Conservation (phyloP, 306 rosid genomes). For the Cyamopsis tetragonoloba region DNA sequence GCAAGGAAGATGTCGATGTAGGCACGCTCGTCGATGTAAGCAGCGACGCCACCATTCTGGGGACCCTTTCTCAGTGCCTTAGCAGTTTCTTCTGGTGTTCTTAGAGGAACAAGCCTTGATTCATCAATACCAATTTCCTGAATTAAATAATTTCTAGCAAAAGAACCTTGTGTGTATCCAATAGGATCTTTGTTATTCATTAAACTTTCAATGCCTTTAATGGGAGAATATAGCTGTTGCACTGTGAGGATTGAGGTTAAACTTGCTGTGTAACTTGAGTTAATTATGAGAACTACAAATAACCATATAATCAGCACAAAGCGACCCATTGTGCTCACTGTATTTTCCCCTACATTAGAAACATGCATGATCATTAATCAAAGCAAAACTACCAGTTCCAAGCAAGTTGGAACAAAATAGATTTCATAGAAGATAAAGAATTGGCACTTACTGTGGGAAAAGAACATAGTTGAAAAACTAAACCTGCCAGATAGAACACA, state of each 20-base stretch:
- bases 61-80: slow-evolving; percentile 73
- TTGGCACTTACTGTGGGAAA: slow-evolving; percentile 70
- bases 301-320: slow-evolving; percentile 80
- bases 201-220: slow-evolving; percentile 78
- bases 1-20: slow-evolving; percentile 84
- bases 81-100: slow-evolving; percentile 50
- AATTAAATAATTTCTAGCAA: slow-evolving; percentile 48
- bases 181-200: slow-evolving; percentile 54
- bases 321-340: slow-evolving; percentile 90
- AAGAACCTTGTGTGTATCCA: slow-evolving; percentile 77
- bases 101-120: slow-evolving; percentile 74
- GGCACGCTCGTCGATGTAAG: slow-evolving; percentile 78
- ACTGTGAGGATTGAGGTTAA: slow-evolving; percentile 97
- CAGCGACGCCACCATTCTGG: slow-evolving; percentile 68
- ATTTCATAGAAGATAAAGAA: slow-evolving; percentile 9
- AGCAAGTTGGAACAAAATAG: too few relatives aligned
- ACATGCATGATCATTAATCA: slow-evolving; percentile 10
- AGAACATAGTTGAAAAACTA: slow-evolving; percentile 81
- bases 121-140: slow-evolving; percentile 52
- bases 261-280: slow-evolving; percentile 95
- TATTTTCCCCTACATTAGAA: slow-evolving; percentile 67
- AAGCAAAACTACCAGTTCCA: slow-evolving; percentile 14
- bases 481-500: slow-evolving; percentile 50
- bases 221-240: slow-evolving; percentile 68
- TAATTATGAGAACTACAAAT: slow-evolving; percentile 88